These are phyloP conservation scores for Beauveria sp. DNA, from an alignment of 2,329 filamentous ascomycete species.

Conservation along the genomic window DNA sequence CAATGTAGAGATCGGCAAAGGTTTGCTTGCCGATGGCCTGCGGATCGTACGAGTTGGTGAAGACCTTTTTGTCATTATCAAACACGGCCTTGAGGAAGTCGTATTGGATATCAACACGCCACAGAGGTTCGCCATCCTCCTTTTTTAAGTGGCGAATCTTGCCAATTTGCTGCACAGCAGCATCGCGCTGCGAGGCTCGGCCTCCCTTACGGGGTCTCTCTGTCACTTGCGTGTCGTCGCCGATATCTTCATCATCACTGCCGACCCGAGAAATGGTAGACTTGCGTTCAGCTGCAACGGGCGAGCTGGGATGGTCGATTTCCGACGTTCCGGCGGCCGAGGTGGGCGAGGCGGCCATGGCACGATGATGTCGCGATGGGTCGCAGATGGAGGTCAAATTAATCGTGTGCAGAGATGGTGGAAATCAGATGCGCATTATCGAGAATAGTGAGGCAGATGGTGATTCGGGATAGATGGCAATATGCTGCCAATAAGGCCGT, in stretches of 20 bases:
- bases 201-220: slow-evolving; percentile 30
- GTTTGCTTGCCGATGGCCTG: slow-evolving; percentile 54
- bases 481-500: neutral
- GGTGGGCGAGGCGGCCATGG: slow-evolving; percentile 33
- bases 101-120: slow-evolving; percentile 82
- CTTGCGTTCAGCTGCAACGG: slow-evolving; percentile 33
- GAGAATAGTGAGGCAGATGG: neutral
- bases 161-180: slow-evolving; percentile 36
- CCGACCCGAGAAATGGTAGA: slow-evolving; percentile 38
- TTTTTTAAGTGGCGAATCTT: slow-evolving; percentile 85
- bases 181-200: slow-evolving; percentile 27
- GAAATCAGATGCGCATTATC: slow-evolving; percentile 6
- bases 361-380: slow-evolving; percentile 4
- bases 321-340: slow-evolving; percentile 37
- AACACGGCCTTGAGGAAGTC: slow-evolving; percentile 78
- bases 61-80: slow-evolving; percentile 65
- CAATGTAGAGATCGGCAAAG: slow-evolving; percentile 95
- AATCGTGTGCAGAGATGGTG: slow-evolving; percentile 1
- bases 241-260: slow-evolving; percentile 38
- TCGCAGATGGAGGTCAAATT: slow-evolving; percentile 2
- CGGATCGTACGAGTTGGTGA: slow-evolving; percentile 82
- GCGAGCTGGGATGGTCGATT: slow-evolving; percentile 38
- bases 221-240: slow-evolving; percentile 35
- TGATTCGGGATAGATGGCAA: neutral
- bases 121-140: slow-evolving; percentile 78